Percentiles rank a stretch among this genome's conserved stretches.
These are phyloP conservation scores for Acanthamoeba culbertsoni DNA, from an alignment of 208 protist species.

Conservation along the genomic window DNA sequence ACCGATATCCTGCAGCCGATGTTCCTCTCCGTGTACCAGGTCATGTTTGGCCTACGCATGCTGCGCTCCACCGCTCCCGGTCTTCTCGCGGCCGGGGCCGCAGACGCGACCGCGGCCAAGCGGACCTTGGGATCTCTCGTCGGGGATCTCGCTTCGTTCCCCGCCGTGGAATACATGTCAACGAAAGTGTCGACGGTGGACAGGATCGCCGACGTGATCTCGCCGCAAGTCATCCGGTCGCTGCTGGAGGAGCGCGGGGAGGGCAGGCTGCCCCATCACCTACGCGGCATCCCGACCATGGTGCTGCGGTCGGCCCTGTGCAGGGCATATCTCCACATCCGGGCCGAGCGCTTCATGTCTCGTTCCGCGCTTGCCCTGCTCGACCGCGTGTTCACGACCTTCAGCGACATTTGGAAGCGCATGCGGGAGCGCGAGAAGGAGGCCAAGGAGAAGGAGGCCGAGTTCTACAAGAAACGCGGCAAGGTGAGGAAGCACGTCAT, in stretches of 20 bases:
- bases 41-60: constrained; percentile 57
- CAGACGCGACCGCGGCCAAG: not conserved
- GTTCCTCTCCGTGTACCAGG: not conserved
- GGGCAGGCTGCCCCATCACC: not conserved
- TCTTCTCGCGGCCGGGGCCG: not conserved
- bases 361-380: not conserved
- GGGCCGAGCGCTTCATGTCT: not conserved
- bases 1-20: constrained; percentile 32
- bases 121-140: not conserved
- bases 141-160: constrained; percentile 4
- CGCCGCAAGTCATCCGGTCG: not conserved
- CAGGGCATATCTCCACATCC: constrained; percentile 42
- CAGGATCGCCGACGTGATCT: not conserved
- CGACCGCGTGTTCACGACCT: constrained; percentile 41
- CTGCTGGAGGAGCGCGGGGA: not conserved
- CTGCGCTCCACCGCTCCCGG: not conserved
- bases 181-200: not conserved
- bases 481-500: constrained; percentile 39
- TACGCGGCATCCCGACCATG: constrained; percentile 37
- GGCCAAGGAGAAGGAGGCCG: constrained; percentile 46
- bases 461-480: constrained; percentile 38
- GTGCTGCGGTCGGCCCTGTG: constrained; percentile 42
- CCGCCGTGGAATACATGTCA: not conserved
- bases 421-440: constrained; percentile 16
- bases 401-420: constrained; percentile 9